Evolutionary conservation across 116 monocot species (phyloP), one percentile per base, ranked within the genome.

Genomic region (Iris pallida): DNA sequence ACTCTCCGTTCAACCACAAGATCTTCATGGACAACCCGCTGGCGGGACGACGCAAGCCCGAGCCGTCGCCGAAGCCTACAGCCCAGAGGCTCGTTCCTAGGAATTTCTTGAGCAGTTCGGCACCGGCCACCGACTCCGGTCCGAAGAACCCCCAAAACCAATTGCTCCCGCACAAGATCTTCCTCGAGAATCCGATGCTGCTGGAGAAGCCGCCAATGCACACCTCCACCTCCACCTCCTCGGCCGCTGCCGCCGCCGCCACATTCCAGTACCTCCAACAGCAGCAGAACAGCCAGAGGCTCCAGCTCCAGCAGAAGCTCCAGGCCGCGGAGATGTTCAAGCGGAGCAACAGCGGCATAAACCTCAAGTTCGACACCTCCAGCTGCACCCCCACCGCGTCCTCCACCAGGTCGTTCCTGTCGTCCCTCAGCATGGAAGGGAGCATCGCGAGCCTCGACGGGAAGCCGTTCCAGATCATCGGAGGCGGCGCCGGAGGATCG

Each of bases 371-470:
- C 15, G 69, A 75, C 18, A 75, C 47, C 52, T 76, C 81, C 6
- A 72, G 68, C 45, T 76, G 76, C 47, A 72, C 76, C n/a, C 76
- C 71, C 56, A 67, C 66, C 9, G 64, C 63, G 13, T 81, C 81
- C 8, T 76, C 72, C 6, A 72, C 75, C 0, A 66, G 72, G 49
- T 81, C 81, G 4, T 81, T 81, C 57, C 43, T 81, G 19, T 83
- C 83, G 12, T 75, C 78, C 53, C 64, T 83, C 45, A 83, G 83
- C 42, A 63, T 86, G 72, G 86, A 85, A 58, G 71, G 78, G 18
- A 85, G 85, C 3, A 51, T 81, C 13, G 70, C 74, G 2, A 75
- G 78, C 48, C 47, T 85, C 59, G 81, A 81, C 42, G 68, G 71
- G 20, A 86, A 72, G 53, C 58, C 78, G 1, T 86, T 81, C 57